phyloP scores from a whole-genome alignment of 768 basidiomycete species.

The Lactifluus subvellereus region DNA sequence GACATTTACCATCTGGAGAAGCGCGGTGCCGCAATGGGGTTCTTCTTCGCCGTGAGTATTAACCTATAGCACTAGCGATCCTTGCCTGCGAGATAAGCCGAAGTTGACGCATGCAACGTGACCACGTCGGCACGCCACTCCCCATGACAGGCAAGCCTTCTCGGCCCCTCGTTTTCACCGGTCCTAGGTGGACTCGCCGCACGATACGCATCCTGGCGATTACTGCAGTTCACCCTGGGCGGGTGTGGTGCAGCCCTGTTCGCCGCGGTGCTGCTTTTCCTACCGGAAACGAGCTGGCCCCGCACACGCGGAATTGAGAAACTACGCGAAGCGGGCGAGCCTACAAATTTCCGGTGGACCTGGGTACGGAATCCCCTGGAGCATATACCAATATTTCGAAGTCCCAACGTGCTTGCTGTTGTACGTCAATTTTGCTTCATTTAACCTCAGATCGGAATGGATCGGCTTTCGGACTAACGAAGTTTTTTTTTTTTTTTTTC shows the following conservation, averaged over 20 bases:
- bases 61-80: neutral
- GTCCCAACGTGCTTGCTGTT: constrained; percentile 51
- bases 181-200: constrained; percentile 50
- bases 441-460: too few species aligned
- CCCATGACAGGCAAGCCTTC: constrained; percentile 39
- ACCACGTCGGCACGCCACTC: too few species aligned
- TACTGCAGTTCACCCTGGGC: constrained; percentile 47
- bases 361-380: constrained; percentile 53
- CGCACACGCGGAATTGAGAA: constrained; percentile 51
- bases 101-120: too few species aligned
- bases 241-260: constrained; percentile 37
- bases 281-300: constrained; percentile 69
- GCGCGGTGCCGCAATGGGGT: constrained; percentile 52
- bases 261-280: constrained; percentile 37
- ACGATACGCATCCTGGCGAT: constrained; percentile 61
- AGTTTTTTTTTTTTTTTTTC: too few species aligned
- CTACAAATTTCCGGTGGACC: constrained; percentile 29
- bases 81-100: too few species aligned
- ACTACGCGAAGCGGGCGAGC: constrained; percentile 12
- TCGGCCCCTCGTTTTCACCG: constrained; percentile 60
- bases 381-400: constrained; percentile 46
- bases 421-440: constrained; percentile 34
- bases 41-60: constrained; percentile 45
- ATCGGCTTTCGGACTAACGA: too few species aligned
- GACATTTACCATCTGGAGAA: constrained; percentile 65